Evolutionary conservation across 2,329 filamentous ascomycete genomes (phyloP).

Genomic region (Arthrobotrys pseudoclavata): DNA sequence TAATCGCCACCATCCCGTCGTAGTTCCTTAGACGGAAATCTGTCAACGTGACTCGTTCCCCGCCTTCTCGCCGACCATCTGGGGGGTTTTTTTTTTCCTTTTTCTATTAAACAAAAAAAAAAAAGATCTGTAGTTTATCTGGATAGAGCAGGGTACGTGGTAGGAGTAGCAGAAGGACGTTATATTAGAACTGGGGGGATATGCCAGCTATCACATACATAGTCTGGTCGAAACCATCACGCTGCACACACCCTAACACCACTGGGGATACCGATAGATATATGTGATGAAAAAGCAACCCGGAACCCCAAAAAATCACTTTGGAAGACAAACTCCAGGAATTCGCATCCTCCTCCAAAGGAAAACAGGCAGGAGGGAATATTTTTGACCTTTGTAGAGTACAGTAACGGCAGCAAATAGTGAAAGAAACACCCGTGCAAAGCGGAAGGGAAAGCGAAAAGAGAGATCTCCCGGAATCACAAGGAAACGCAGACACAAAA

Average conservation of each 20-base stretch:
- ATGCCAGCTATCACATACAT: slow-evolving; percentile 29
- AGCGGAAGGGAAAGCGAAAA: slow-evolving; percentile 25
- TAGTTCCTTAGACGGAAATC: not conserved
- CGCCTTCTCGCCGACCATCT: slow-evolving; percentile 29
- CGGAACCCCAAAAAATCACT: slow-evolving; percentile 19
- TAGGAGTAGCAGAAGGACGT: slow-evolving; percentile 1
- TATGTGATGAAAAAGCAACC: slow-evolving; percentile 22
- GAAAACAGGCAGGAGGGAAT: slow-evolving; percentile 37
- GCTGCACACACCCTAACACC: slow-evolving; percentile 13
- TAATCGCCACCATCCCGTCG: slow-evolving; percentile 28
- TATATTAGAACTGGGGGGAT: slow-evolving; percentile 27
- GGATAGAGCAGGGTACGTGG: not conserved
- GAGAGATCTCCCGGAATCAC: slow-evolving; percentile 45
- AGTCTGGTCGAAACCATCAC: slow-evolving; percentile 18
- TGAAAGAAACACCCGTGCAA: slow-evolving; percentile 47
- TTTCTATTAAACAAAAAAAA: not conserved
- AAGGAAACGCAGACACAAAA: slow-evolving; percentile 33
- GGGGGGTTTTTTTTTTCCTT: not conserved
- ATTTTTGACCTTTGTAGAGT: slow-evolving; percentile 55
- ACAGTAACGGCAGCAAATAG: slow-evolving; percentile 56
- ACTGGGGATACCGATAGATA: slow-evolving; percentile 1
- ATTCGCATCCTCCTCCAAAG: slow-evolving; percentile 14
- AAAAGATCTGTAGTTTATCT: not conserved
- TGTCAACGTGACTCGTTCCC: slow-evolving; percentile 5
- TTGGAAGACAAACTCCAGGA: not conserved